Evolutionary conservation across 108 stramenopile species (phyloP).

Genomic region (Poteriospumella lacustris): DNA sequence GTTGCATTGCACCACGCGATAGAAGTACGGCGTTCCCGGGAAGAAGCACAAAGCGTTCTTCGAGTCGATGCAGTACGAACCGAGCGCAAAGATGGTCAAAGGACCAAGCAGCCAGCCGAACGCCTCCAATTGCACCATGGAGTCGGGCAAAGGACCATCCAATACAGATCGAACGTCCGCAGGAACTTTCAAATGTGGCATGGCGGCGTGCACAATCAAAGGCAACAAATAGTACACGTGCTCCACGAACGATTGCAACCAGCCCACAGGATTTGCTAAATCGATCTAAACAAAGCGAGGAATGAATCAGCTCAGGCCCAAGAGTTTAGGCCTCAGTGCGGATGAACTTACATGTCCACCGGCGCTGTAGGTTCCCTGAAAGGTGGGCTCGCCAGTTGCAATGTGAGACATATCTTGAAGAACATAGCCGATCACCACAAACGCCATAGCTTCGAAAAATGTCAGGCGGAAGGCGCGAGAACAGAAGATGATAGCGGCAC

Average conservation of each 20-base stretch:
- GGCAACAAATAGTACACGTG: slow-evolving; percentile 41
- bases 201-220: slow-evolving; percentile 20
- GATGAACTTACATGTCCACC: slow-evolving; percentile 1
- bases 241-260: slow-evolving; percentile 32
- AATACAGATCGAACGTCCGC: neutral
- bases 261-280: slow-evolving; percentile 1
- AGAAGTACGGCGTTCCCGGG: neutral
- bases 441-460: neutral
- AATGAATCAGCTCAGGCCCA: too few species aligned
- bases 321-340: too few species aligned
- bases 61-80: slow-evolving; percentile 35
- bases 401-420: slow-evolving; percentile 36
- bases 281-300: slow-evolving; percentile 14
- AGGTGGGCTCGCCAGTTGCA: slow-evolving; percentile 32
- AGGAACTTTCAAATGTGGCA: neutral
- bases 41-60: slow-evolving; percentile 29
- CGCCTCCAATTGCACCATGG: neutral
- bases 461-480: neutral
- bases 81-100: slow-evolving; percentile 3
- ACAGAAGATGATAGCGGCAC: neutral
- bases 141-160: neutral
- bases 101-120: neutral
- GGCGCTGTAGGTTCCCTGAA: slow-evolving; percentile 19
- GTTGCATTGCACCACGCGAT: slow-evolving; percentile 30
- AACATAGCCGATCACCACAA: slow-evolving; percentile 17